Base-by-base conservation (phyloP, 2,329 filamentous ascomycete species). In the Metarhizium anisopliae region DNA sequence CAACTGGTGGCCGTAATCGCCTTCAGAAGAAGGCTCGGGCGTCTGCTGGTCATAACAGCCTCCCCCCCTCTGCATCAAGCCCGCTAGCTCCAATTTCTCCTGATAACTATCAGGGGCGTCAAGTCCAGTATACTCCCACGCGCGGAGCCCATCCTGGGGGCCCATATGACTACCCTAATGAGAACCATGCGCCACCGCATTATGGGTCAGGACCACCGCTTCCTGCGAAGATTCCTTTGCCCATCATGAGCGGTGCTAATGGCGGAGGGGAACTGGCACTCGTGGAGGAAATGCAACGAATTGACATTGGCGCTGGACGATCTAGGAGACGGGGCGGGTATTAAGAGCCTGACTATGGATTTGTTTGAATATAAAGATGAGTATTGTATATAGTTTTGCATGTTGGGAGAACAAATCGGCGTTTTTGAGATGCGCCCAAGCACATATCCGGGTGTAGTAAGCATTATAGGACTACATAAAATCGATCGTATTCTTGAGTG, bases 251-350 rank as follows among this genome's bases (percentile, higher is more conserved):
- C 59, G 75, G 72, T 36, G 70, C 68, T 5, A 70, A 71, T 38
- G 72, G 68, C 53, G 71, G 67, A 16, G 68, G 71, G 30, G 77
- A 78, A 56, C 75, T 81, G 69, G 82, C 85, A 20, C 71, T 92
- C 53, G 80, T 87, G 69, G 77, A 89, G 59, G 88, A 92, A 71
- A 80, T 92, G 77, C 83, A 79, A 63, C 75, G 76, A 51, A 86
- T 87, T 59, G 83, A 87, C 62, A 79, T 87, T 60, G 84, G 84
- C n/a, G 74, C 74, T 29, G 83, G 82, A 3, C 73, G 83, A 57
- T 78, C 80, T 30, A 73, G 80, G 62, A 72, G 81, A 49, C 76
- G 79, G 53, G 72, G 73, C 36, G 73, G 72, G 29, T 75, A 74
- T 58, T 75, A 56, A 70, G 18, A 40, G 7, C 6, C n/a, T 25